Evolutionary conservation across 2,329 filamentous ascomycete species (phyloP), one percentile per base, ranked within the genome.

Genomic region (Juglanconis oblonga): DNA sequence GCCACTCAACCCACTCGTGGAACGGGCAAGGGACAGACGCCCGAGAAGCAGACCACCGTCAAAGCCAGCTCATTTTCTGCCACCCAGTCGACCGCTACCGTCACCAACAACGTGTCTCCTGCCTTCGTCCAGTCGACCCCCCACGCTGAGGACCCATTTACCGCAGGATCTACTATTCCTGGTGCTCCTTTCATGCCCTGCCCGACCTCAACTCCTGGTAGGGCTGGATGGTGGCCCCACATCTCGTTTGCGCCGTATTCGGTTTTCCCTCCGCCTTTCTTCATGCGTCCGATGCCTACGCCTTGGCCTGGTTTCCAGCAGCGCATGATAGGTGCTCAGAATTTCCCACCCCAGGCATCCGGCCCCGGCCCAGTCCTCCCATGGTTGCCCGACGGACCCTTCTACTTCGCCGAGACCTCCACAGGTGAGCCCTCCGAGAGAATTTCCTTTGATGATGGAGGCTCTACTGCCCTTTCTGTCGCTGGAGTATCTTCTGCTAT

Each of bases 361-460:
- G 51, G n/a, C 44, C 45, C 4, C 13, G 1, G 51, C 57, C 47
- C 51, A 55, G 57, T 38, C 51, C 2, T 59, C 50, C 57, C 52
- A 42, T 42, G 38, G 38, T 31, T 45, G 29, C 61, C 61, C 1
- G 42, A 52, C 29, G 58, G 50, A 8, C 11, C 38, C 11, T 13
- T 29, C 31, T 38, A 24, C 35, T 52, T 53, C 31, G 50, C 45
- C 5, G 54, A 57, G 24, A 55, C 58, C 24, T 62, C 61, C 9
- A 33, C n/a, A 3, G 45, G 35, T 5, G 54, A 42, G 54, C 31
- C 31, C 2, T 38, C 38, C 35, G 40, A 45, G 3, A n/a, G 29
- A n/a, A 31, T 40, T 10, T 9, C 9, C 47, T 32, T 31, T 17
- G 36, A 40, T 38, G 29, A 9, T 4, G n/a, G 17, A 14, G 10